These are phyloP conservation scores for Ophiostoma pallidulum DNA, from an alignment of 2,329 filamentous ascomycete genomes.

Conservation along the genomic window DNA sequence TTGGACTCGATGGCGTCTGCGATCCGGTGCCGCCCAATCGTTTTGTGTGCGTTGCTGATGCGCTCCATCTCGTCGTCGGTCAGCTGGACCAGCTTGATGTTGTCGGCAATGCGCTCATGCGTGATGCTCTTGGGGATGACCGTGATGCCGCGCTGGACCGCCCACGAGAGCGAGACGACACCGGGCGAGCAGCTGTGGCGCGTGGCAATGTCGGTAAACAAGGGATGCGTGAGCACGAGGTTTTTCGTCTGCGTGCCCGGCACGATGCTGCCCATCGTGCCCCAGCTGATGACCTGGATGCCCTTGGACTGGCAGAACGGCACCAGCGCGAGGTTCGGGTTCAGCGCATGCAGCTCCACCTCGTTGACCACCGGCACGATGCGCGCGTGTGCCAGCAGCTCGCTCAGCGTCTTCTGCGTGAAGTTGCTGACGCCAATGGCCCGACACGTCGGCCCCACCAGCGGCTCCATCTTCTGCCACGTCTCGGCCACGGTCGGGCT, in stretches of 20 bases:
- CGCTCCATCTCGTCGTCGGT: too few species aligned
- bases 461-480: constrained; percentile 53
- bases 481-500: constrained; percentile 56
- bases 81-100: too few species aligned
- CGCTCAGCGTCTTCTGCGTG: constrained; percentile 42
- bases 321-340: constrained; percentile 52
- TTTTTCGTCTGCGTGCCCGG: too few species aligned
- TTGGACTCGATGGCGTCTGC: too few species aligned
- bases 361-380: constrained; percentile 63
- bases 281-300: constrained; percentile 46
- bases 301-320: constrained; percentile 45
- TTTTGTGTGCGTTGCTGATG: too few species aligned
- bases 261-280: constrained; percentile 35
- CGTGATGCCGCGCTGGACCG: constrained; percentile 47
- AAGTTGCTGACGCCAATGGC: constrained; percentile 76
- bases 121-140: constrained; percentile 50
- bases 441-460: too few species aligned
- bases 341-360: constrained; percentile 69
- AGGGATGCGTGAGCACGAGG: constrained; percentile 40
- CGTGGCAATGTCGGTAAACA: constrained; percentile 46
- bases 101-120: too few species aligned
- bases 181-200: too few species aligned
- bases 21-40: too few species aligned
- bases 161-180: too few species aligned
- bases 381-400: constrained; percentile 47